Evolutionary conservation across 257 asterid species (phyloP), one percentile per base, ranked within the genome.

Genomic region (Nicotiana attenuata): DNA sequence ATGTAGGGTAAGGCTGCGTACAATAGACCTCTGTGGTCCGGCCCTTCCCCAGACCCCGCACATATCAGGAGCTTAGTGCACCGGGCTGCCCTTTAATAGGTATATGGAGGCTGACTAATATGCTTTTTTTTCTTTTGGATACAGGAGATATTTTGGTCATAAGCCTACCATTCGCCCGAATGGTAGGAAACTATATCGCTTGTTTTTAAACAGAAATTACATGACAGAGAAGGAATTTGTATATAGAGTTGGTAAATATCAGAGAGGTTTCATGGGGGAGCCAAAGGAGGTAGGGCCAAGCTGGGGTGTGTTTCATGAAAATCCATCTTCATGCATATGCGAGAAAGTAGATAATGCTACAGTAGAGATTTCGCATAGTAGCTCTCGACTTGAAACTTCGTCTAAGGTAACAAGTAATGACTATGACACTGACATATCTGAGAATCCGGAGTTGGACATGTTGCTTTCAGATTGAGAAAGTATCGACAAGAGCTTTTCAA

Each of bases 121-220:
- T 73, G 5, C n/a, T 11, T 13, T 47, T 71, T 69, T 82, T 55
- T 26, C 81, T 82, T 81, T 81, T 80, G 85, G 64, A 47, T 81
- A 81, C 90, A 96, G 99, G 98, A 93, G 99, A 90, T 96, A 92
- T 85, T 92, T 96, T 88, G 96, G 98, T 31, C 99, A 96, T 90
- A 96, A 94, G 68, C 97, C 97, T 4, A 94, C 99, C 1, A 90
- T 96, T 80, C 98, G 97, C 20, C 98, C 99, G 59, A 96, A 96
- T 81, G 92, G 97, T 41, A 94, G 93, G 81, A 96, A 93, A 38
- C 75, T 96, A 84, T 90, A 89, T 85, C 84, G 87, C 65, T 80
- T 94, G 78, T 96, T 92, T 85, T 81, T 84, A 50, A 90, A 82
- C 86, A 91, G 94, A 76, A 50, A 91, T 45, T 92, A 94, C 84